Evolutionary conservation across 2,329 filamentous ascomycete genomes (phyloP).

Genomic region (Xylariaceae sp.): DNA sequence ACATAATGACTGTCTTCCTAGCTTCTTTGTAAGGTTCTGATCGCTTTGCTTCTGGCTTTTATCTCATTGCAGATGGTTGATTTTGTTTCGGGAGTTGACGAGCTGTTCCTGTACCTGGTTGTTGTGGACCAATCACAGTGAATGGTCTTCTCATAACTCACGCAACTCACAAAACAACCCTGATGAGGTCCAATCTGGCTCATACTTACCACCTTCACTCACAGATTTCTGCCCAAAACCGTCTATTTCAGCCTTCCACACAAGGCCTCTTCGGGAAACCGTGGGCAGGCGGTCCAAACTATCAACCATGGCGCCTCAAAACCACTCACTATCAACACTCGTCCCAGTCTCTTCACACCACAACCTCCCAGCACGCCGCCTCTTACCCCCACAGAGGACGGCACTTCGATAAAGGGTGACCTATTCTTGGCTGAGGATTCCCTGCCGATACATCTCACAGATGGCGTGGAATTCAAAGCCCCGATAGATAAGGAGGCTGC

Average conservation of each 20-base stretch:
- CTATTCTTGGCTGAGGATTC: slow-evolving; percentile 54
- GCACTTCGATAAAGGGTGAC: slow-evolving; percentile 31
- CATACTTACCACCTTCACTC: slow-evolving; percentile 25
- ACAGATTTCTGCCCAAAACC: slow-evolving; percentile 89
- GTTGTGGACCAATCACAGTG: slow-evolving; percentile 4
- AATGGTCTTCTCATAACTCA: not conserved
- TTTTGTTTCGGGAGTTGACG: not conserved
- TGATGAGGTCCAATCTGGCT: slow-evolving; percentile 2
- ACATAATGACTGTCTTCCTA: slow-evolving; percentile 48
- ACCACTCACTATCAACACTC: slow-evolving; percentile 33
- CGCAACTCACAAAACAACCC: no score
- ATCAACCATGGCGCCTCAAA: slow-evolving; percentile 27
- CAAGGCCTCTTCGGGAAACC: slow-evolving; percentile 32
- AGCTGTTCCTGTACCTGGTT: not conserved
- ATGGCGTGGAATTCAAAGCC: slow-evolving; percentile 46
- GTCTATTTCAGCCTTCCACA: slow-evolving; percentile 73
- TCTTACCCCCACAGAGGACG: slow-evolving; percentile 49
- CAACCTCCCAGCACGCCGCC: slow-evolving; percentile 49
- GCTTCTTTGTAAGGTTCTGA: slow-evolving; percentile 41
- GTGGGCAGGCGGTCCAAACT: slow-evolving; percentile 20
- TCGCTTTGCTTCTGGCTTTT: not conserved
- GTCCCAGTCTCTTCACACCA: slow-evolving; percentile 50
- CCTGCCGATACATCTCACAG: slow-evolving; percentile 50
- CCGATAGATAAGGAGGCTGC: slow-evolving; percentile 71
- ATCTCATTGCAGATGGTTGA: not conserved